These are phyloP conservation scores for Termitomyces sp. DNA, from an alignment of 768 basidiomycete species.

Conservation along the genomic window DNA sequence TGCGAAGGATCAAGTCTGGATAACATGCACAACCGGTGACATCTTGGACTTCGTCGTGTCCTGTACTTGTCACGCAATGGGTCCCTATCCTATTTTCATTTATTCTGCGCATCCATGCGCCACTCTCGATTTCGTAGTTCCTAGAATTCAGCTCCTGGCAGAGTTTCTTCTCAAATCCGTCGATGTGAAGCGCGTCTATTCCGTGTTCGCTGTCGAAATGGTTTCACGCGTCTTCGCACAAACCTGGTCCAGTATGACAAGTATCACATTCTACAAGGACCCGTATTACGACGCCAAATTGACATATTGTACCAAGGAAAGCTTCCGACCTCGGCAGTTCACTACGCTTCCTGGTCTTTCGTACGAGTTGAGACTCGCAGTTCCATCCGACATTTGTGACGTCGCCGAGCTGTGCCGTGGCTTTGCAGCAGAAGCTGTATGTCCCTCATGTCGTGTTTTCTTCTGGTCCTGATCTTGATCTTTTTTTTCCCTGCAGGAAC, in stretches of 20 bases:
- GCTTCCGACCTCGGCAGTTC: conserved; percentile 1
- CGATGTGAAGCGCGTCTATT: conserved; percentile 4
- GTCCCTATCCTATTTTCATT: conserved; percentile 10
- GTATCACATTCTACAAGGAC: neutral
- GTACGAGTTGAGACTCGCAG: conserved; percentile 6
- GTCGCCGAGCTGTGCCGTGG: conserved; percentile 5
- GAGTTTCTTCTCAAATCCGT: neutral
- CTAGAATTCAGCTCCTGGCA: conserved; percentile 1
- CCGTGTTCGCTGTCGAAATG: conserved; percentile 5
- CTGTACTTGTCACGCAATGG: conserved; percentile 5
- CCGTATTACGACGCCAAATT: conserved; percentile 10
- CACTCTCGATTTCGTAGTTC: neutral
- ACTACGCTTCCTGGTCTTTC: conserved; percentile 4
- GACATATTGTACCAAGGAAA: conserved; percentile 6
- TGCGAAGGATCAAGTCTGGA: conserved; percentile 13
- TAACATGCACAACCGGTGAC: conserved; percentile 30
- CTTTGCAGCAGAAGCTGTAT: conserved; percentile 7
- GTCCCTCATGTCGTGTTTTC: neutral
- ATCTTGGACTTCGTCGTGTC: conserved; percentile 6
- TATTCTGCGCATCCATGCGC: neutral
- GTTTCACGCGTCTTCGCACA: conserved; percentile 4
- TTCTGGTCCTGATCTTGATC: neutral
- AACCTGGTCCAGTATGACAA: neutral
- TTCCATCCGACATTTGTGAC: neutral
- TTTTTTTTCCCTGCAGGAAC: neutral